Conservation (phyloP, 2,329 filamentous ascomycete genomes). For the Colletotrichum sp. region DNA sequence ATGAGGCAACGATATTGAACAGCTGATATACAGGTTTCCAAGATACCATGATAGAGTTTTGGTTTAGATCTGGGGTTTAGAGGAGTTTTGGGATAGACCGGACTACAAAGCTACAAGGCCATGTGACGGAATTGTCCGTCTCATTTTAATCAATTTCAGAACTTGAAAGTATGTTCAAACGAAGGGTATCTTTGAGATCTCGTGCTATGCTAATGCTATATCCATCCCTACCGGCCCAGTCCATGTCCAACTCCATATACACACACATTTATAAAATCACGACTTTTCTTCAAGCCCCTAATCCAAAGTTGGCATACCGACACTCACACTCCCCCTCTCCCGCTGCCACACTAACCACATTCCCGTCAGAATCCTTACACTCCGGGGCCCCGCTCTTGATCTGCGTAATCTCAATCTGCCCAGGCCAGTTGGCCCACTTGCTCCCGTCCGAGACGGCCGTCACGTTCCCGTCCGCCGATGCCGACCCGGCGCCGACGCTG, state of each 20-base stretch:
- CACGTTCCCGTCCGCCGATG: slow-evolving; percentile 14
- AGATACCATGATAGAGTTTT: not conserved
- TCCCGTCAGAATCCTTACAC: slow-evolving; percentile 50
- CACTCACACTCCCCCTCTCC: slow-evolving; percentile 41
- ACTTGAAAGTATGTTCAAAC: not conserved
- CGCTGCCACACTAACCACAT: slow-evolving; percentile 39
- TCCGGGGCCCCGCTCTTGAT: slow-evolving; percentile 54
- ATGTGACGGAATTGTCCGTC: not conserved
- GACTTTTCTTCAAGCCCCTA: not conserved
- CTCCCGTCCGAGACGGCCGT: slow-evolving; percentile 21
- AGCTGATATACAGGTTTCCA: not conserved
- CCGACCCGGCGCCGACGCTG: not conserved
- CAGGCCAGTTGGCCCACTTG: slow-evolving; percentile 57
- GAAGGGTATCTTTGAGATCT: not conserved
- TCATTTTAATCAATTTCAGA: not conserved
- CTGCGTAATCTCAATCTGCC: slow-evolving; percentile 60
- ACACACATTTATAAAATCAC: not conserved
- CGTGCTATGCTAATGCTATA: not conserved
- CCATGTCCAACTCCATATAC: not conserved
- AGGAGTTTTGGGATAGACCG: not conserved
- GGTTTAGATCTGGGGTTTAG: not conserved
- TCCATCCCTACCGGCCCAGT: not conserved
- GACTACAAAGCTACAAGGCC: not conserved
- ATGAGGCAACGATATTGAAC: not conserved
- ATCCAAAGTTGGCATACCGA: slow-evolving; percentile 39